Evolutionary conservation across 768 basidiomycete genomes (phyloP).

Genomic region (Gloeophyllum trabeum): DNA sequence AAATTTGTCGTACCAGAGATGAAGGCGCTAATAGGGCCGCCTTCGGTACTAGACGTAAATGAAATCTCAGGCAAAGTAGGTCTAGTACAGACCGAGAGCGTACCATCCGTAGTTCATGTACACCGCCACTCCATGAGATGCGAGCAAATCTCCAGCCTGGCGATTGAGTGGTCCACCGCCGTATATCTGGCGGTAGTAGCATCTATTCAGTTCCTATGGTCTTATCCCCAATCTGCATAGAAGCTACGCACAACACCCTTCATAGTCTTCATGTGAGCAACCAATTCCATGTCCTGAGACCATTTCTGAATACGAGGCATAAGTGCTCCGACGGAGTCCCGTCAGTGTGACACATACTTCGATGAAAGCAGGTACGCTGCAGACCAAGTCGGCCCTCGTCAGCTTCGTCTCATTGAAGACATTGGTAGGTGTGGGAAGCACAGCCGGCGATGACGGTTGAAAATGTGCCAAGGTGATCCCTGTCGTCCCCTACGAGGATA

Average conservation of each 20-base stretch:
- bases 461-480: conserved; percentile 18
- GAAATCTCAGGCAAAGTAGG: too few relatives aligned
- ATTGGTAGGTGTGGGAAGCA: conserved; percentile 18
- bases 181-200: too few relatives aligned
- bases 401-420: conserved; percentile 15
- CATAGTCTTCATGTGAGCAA: conserved; percentile 12
- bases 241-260: conserved; percentile 12
- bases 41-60: too few relatives aligned
- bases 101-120: conserved; percentile 3
- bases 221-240: neutral
- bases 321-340: too few relatives aligned
- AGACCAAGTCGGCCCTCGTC: conserved; percentile 12
- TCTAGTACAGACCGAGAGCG: too few relatives aligned
- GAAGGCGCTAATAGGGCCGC: too few relatives aligned
- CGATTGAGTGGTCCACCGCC: conserved; percentile 17
- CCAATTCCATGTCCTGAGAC: conserved; percentile 8
- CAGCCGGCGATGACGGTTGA: conserved; percentile 16
- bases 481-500: conserved; percentile 14
- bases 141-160: conserved; percentile 13
- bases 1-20: too few relatives aligned
- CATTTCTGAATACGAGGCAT: too few relatives aligned
- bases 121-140: conserved; percentile 11
- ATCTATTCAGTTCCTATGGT: conserved; percentile 6
- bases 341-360: too few relatives aligned
- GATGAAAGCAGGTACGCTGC: conserved; percentile 20